Percentiles rank a stretch among this genome's conserved stretches.
phyloP scores from a whole-genome alignment of 257 asterid species.

The Verbascum thapsus region DNA sequence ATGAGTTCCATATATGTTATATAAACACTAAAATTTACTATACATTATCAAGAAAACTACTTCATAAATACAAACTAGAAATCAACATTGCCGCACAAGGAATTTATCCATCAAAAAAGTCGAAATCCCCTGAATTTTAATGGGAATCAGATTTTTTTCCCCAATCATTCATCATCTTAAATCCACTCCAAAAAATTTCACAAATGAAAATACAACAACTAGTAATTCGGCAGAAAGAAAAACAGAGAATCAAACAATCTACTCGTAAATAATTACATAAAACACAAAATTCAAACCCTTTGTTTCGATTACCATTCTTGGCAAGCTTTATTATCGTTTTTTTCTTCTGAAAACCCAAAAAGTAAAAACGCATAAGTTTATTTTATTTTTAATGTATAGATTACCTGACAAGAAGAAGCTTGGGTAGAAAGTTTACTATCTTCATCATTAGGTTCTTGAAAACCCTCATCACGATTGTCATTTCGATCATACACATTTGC shows the following conservation, averaged over 20 bases:
- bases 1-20: background rate
- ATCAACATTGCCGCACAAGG: background rate
- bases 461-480: constrained; percentile 19
- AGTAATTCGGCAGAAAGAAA: background rate
- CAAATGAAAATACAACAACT: background rate
- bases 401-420: constrained; percentile 49
- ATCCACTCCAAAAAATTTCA: background rate
- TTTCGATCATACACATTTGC: constrained; percentile 41
- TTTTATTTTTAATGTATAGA: background rate
- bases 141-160: background rate
- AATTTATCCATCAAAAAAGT: background rate
- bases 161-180: background rate
- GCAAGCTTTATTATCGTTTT: background rate
- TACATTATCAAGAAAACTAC: background rate
- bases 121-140: background rate
- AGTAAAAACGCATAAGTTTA: background rate
- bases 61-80: background rate
- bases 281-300: background rate
- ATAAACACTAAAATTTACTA: constrained; percentile 1
- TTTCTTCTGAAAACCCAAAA: background rate
- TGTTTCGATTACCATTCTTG: background rate
- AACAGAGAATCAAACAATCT: background rate
- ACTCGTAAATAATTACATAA: background rate
- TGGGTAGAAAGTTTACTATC: constrained; percentile 21
- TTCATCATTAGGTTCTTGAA: constrained; percentile 25